Percentiles rank a stretch among this genome's conserved stretches.
These are phyloP conservation scores for Emydomyces testavorans DNA, from an alignment of 2,329 filamentous ascomycete species.

Conservation along the genomic window DNA sequence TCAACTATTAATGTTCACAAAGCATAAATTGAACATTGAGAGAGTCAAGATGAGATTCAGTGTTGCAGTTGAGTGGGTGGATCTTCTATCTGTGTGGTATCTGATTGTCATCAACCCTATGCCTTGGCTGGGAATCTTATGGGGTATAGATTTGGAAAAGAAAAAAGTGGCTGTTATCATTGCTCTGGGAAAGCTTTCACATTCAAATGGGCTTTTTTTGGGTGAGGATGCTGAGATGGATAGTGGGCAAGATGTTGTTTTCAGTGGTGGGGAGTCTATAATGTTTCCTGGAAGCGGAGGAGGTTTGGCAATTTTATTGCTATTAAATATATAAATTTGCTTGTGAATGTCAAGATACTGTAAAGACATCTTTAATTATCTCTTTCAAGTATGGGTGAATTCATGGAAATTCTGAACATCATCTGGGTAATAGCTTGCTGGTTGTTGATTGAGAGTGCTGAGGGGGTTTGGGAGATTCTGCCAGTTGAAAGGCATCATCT, in stretches of 20 bases:
- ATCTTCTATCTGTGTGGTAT: neutral
- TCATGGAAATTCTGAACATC: no score
- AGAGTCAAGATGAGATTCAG: neutral
- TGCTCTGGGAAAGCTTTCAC: neutral
- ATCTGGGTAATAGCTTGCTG: no score
- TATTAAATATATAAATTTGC: conserved; percentile 3
- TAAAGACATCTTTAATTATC: no score
- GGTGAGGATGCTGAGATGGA: neutral
- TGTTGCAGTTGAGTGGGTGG: neutral
- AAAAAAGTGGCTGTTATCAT: neutral
- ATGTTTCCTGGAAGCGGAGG: neutral
- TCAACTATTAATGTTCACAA: neutral
- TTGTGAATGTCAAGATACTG: no score
- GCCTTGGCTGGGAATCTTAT: neutral
- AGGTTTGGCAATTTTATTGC: neutral
- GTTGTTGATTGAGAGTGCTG: no score
- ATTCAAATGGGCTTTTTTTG: neutral
- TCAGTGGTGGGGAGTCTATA: neutral
- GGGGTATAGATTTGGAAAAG: neutral
- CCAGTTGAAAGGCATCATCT: no score
- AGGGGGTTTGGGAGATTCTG: no score
- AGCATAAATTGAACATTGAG: neutral
- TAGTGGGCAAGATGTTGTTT: neutral
- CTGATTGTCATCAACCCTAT: conserved; percentile 3
- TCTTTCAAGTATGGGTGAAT: no score